Percentiles rank a stretch among this genome's conserved stretches.
Conservation (phyloP, 2,329 filamentous ascomycete species). For the Fusarium irregulare region DNA sequence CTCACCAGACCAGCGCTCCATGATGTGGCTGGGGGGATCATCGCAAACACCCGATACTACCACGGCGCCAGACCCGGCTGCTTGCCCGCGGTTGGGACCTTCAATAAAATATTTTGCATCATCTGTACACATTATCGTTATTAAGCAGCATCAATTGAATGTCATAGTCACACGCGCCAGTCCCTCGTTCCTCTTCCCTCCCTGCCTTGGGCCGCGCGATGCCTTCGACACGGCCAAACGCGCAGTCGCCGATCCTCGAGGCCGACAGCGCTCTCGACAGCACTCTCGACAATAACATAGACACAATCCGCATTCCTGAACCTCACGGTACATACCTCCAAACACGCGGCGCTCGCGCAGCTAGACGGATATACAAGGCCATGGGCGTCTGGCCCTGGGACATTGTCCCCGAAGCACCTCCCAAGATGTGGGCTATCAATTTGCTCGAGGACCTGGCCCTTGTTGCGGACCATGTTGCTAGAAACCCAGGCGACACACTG, state of each 20-base stretch:
- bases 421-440: constrained; percentile 48
- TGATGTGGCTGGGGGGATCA: constrained; percentile 43
- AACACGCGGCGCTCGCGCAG: constrained; percentile 44
- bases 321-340: constrained; percentile 43
- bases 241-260: constrained; percentile 37
- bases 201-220: constrained; percentile 30
- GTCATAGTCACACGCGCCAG: constrained; percentile 11
- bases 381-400: constrained; percentile 48
- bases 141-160: constrained; percentile 19
- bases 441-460: constrained; percentile 46
- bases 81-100: constrained; percentile 40
- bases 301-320: constrained; percentile 44
- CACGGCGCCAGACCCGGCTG: constrained; percentile 37
- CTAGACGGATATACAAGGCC: constrained; percentile 43
- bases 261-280: constrained; percentile 36
- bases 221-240: constrained; percentile 42
- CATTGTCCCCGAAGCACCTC: constrained; percentile 46
- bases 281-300: constrained; percentile 38
- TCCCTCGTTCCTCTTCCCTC: background rate
- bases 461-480: constrained; percentile 45
- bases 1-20: constrained; percentile 36
- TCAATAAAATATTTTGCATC: background rate
- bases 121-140: background rate
- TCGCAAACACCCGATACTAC: constrained; percentile 29
- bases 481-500: constrained; percentile 41